Percentiles rank a stretch among this genome's conserved stretches.
These are phyloP conservation scores for Termitomyces sp. DNA, from an alignment of 768 basidiomycete genomes.

Conservation along the genomic window DNA sequence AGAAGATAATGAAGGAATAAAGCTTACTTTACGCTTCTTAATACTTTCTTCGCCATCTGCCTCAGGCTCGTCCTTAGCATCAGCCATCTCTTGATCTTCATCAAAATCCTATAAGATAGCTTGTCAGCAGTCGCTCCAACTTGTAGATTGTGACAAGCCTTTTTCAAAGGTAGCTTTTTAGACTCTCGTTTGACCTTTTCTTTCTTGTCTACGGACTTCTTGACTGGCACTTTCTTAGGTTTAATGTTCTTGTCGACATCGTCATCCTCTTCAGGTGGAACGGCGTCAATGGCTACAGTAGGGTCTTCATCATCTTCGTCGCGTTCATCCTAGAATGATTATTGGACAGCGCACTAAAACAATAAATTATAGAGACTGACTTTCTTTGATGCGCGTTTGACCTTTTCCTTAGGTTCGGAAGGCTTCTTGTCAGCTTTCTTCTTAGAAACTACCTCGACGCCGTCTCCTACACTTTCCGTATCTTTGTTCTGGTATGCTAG, in stretches of 20 bases:
- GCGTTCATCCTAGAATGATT: slow-evolving; percentile 19
- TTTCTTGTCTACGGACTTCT: slow-evolving; percentile 25
- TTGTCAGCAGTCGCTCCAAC: background rate
- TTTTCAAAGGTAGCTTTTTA: slow-evolving; percentile 15
- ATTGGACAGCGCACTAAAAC: background rate
- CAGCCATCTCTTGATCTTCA: slow-evolving; percentile 39
- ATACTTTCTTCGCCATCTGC: slow-evolving; percentile 38
- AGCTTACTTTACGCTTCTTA: slow-evolving; percentile 69
- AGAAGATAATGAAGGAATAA: background rate
- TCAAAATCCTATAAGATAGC: slow-evolving; percentile 20
- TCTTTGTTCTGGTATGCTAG: slow-evolving; percentile 18
- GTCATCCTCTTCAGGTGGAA: slow-evolving; percentile 31
- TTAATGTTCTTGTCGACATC: slow-evolving; percentile 31
- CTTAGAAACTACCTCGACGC: slow-evolving; percentile 45
- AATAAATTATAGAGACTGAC: slow-evolving; percentile 12
- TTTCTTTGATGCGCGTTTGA: slow-evolving; percentile 38
- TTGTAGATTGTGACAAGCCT: slow-evolving; percentile 9
- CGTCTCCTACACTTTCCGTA: slow-evolving; percentile 24
- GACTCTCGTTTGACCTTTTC: slow-evolving; percentile 34
- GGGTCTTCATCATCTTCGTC: slow-evolving; percentile 42
- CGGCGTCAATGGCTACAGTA: slow-evolving; percentile 32
- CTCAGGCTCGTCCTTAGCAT: slow-evolving; percentile 34
- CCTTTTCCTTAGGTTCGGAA: slow-evolving; percentile 35
- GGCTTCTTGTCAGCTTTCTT: slow-evolving; percentile 13
- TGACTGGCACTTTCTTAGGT: slow-evolving; percentile 33